These are phyloP conservation scores for Nothophoma quercina DNA, from an alignment of 2,329 filamentous ascomycete genomes.

Conservation along the genomic window DNA sequence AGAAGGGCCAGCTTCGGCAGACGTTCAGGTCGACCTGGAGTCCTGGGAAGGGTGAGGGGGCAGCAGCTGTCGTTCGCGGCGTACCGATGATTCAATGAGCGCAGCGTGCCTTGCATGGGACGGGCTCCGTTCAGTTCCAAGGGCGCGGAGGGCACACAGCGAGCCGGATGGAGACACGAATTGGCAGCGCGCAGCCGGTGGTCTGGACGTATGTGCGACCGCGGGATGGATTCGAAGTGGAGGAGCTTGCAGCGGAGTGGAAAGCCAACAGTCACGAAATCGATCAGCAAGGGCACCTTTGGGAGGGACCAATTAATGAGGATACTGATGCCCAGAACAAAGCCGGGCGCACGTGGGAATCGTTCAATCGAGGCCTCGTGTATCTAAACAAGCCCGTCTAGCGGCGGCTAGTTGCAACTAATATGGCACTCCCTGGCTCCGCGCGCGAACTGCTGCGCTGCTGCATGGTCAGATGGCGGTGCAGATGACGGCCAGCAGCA, in stretches of 20 bases:
- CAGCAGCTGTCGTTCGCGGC: slow-evolving; percentile 30
- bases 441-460: slow-evolving; percentile 29
- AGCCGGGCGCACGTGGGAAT: slow-evolving; percentile 48
- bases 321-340: slow-evolving; percentile 33
- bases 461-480: slow-evolving; percentile 24
- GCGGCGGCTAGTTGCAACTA: slow-evolving; percentile 48
- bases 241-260: slow-evolving; percentile 27
- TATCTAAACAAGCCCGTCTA: slow-evolving; percentile 44
- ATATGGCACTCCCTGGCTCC: slow-evolving; percentile 37
- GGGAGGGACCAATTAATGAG: slow-evolving; percentile 40
- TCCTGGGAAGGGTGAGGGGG: slow-evolving; percentile 27
- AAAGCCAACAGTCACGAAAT: slow-evolving; percentile 26
- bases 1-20: slow-evolving; percentile 12
- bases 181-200: slow-evolving; percentile 33
- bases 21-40: slow-evolving; percentile 19
- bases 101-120: slow-evolving; percentile 49
- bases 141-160: slow-evolving; percentile 32
- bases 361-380: slow-evolving; percentile 50
- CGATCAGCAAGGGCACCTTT: slow-evolving; percentile 18
- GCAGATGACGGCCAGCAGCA: slow-evolving; percentile 21
- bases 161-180: slow-evolving; percentile 28
- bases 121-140: slow-evolving; percentile 32
- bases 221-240: slow-evolving; percentile 33
- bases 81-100: slow-evolving; percentile 37
- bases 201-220: slow-evolving; percentile 42